Percentiles rank a stretch among this genome's conserved stretches.
Conservation (phyloP, 768 basidiomycete species). For the Paxillus rubicundulus region DNA sequence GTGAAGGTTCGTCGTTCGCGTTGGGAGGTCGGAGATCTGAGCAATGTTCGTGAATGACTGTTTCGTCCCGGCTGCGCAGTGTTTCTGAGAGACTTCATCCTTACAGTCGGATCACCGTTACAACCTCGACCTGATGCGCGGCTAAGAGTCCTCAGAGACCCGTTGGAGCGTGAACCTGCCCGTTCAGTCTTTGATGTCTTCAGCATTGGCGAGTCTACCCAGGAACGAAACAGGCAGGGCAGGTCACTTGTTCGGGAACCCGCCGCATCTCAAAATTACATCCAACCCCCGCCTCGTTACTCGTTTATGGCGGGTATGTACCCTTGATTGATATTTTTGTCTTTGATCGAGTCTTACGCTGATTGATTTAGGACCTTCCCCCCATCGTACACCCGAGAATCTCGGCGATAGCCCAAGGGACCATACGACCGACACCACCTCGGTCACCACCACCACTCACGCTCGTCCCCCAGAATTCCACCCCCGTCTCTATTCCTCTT, state of each 20-base stretch:
- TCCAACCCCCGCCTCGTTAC: conserved; percentile 4
- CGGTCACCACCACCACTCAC: conserved; percentile 4
- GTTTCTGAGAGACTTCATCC: neutral
- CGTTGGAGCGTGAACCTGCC: conserved; percentile 18
- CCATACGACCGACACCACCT: conserved; percentile 7
- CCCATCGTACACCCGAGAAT: conserved; percentile 11
- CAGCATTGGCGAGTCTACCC: conserved; percentile 20
- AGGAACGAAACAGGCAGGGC: conserved; percentile 14
- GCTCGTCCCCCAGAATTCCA: conserved; percentile 14
- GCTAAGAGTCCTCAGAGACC: conserved; percentile 19
- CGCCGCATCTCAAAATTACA: neutral
- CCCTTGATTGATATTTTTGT: neutral
- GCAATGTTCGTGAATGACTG: conserved; percentile 9
- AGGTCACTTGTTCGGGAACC: conserved; percentile 8
- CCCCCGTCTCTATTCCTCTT: conserved; percentile 15
- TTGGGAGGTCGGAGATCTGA: conserved; percentile 3
- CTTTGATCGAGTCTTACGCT: neutral
- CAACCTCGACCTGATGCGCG: conserved; percentile 11
- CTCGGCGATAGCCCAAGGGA: conserved; percentile 17
- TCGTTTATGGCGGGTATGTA: conserved; percentile 14
- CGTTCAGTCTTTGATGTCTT: conserved; percentile 32
- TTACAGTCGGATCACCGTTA: conserved; percentile 1
- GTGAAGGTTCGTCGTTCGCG: conserved; percentile 5
- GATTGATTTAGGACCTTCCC: neutral
- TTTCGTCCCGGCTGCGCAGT: neutral